Conservation (phyloP, 352 stramenopile species). For the Phytophthora syringae region DNA sequence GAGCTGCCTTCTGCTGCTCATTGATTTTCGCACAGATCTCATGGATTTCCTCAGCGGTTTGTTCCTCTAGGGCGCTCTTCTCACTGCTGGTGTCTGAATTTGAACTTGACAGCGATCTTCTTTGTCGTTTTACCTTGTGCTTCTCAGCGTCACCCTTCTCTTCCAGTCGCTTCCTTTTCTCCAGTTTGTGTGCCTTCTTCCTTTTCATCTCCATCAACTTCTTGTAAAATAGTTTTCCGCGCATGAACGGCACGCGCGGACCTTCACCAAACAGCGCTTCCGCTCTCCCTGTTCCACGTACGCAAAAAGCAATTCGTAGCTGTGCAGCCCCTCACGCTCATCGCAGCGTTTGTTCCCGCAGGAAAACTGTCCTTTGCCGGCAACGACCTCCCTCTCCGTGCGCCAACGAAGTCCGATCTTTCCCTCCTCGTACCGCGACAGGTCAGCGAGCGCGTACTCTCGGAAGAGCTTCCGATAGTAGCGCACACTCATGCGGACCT, state of each 20-base stretch:
- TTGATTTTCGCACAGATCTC: constrained; percentile 49
- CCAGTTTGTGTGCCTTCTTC: constrained; percentile 11
- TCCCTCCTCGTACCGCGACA: constrained; percentile 67
- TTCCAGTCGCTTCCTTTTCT: constrained; percentile 24
- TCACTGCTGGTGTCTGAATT: not conserved
- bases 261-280: constrained; percentile 83
- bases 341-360: constrained; percentile 84
- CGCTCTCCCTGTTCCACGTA: constrained; percentile 70
- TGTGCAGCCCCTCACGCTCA: constrained; percentile 46
- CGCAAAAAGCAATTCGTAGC: constrained; percentile 84
- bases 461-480: constrained; percentile 88
- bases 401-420: constrained; percentile 83
- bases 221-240: constrained; percentile 74
- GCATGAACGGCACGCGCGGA: constrained; percentile 69
- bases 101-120: constrained; percentile 2
- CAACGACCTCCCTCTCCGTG: constrained; percentile 76
- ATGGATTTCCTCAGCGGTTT: constrained; percentile 25
- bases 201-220: constrained; percentile 49
- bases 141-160: not conserved
- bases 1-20: constrained; percentile 25
- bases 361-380: constrained; percentile 81
- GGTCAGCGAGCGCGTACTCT: constrained; percentile 81
- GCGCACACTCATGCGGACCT: constrained; percentile 79
- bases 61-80: not conserved
- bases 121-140: constrained; percentile 17